Percentiles rank a stretch among this genome's conserved stretches.
phyloP scores from a whole-genome alignment of 176 grass and related monocot genomes.

The Otatea glauca region DNA sequence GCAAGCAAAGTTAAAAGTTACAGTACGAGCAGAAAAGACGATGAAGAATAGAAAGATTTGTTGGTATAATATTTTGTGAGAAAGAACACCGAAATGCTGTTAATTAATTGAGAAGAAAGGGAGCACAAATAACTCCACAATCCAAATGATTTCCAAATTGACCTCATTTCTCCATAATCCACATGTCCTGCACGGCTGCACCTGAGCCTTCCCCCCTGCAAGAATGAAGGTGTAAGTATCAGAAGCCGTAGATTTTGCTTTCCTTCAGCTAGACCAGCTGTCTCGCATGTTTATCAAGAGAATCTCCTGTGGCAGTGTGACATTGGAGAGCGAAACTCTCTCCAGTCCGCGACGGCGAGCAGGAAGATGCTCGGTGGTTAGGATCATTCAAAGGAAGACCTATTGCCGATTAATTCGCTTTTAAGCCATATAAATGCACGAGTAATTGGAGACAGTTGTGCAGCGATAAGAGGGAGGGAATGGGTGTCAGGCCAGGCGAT shows the following conservation, averaged over 20 bases:
- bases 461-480: conserved; percentile 31
- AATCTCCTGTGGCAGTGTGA: background rate
- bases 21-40: background rate
- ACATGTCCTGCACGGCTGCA: too few species aligned
- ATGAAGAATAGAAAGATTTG: background rate
- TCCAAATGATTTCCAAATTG: background rate
- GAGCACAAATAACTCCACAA: background rate
- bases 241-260: background rate
- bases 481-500: conserved; percentile 44
- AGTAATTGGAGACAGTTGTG: conserved; percentile 90
- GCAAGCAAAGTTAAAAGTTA: background rate
- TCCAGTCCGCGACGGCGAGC: conserved; percentile 20
- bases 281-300: background rate
- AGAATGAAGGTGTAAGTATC: background rate
- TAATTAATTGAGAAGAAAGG: background rate
- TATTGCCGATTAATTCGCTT: conserved; percentile 76
- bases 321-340: background rate
- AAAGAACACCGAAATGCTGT: background rate
- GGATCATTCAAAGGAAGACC: conserved; percentile 70
- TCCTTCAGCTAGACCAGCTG: conserved; percentile 1
- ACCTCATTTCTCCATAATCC: background rate
- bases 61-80: background rate
- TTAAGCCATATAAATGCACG: conserved; percentile 88
- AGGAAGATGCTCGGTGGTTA: conserved; percentile 55
- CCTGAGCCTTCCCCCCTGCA: background rate